phyloP scores from a whole-genome alignment of 108 stramenopile species.

The Nitzschia putrida region DNA sequence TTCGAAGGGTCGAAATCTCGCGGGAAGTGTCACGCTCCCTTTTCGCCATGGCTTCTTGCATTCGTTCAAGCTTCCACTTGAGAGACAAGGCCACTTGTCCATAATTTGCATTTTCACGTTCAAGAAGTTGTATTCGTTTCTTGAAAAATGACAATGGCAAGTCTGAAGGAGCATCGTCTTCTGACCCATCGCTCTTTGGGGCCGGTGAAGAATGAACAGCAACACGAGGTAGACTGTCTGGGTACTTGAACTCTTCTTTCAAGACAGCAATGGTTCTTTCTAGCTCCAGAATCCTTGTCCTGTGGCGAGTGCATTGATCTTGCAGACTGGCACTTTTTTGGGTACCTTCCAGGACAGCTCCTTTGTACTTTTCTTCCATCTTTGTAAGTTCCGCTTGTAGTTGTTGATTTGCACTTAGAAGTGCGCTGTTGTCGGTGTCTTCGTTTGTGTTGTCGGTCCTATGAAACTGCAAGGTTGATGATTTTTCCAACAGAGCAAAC shows the following conservation, averaged over 20 bases:
- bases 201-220: too few species aligned
- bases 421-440: not conserved
- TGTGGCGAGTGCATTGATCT: conserved; percentile 5
- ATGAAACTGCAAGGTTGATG: conserved; percentile 12
- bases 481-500: conserved; percentile 15
- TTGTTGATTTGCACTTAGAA: not conserved
- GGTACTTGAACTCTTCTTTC: not conserved
- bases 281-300: not conserved
- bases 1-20: not conserved
- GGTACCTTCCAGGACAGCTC: conserved; percentile 3
- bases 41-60: conserved; percentile 1
- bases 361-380: conserved; percentile 11
- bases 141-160: not conserved
- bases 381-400: conserved; percentile 21
- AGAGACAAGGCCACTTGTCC: not conserved
- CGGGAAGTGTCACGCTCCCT: not conserved
- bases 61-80: conserved; percentile 7
- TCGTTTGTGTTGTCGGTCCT: not conserved
- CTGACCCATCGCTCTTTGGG: not conserved
- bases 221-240: not conserved
- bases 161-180: not conserved
- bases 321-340: not conserved
- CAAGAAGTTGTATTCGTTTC: conserved; percentile 26
- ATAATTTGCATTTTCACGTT: conserved; percentile 24
- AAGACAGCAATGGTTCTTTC: conserved; percentile 1